Evolutionary conservation across 805 yeast species (phyloP).

Genomic region (Priceomyces medius): DNA sequence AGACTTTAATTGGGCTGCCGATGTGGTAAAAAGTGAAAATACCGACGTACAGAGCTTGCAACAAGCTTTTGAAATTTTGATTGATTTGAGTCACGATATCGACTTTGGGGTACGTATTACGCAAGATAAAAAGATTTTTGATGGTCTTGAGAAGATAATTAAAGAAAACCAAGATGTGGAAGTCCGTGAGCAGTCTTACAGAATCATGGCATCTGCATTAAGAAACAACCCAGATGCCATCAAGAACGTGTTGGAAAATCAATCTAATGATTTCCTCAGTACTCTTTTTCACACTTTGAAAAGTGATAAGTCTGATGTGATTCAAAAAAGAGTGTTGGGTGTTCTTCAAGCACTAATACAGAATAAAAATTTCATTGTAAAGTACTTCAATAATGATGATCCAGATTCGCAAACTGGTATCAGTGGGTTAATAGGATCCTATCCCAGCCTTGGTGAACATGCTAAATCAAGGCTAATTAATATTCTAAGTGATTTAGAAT

Average conservation of each 20-base stretch:
- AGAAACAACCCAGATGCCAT: conserved; percentile 72
- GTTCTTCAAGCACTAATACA: conserved; percentile 48
- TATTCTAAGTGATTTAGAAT: conserved; percentile 46
- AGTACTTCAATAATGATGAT: conserved; percentile 21
- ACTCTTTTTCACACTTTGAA: conserved; percentile 21
- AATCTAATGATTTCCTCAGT: conserved; percentile 17
- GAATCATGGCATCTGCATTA: conserved; percentile 64
- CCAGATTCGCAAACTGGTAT: conserved; percentile 16
- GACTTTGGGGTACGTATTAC: conserved; percentile 57
- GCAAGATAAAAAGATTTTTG: conserved; percentile 29
- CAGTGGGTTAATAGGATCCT: conserved; percentile 22
- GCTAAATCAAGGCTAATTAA: conserved; percentile 42
- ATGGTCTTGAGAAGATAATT: conserved; percentile 25
- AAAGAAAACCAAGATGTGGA: conserved; percentile 8
- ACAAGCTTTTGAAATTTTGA: conserved; percentile 41
- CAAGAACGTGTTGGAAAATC: conserved; percentile 29
- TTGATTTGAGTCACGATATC: conserved; percentile 66
- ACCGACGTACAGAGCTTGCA: conserved; percentile 19
- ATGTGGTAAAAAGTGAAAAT: conserved; percentile 16
- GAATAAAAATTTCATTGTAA: conserved; percentile 29
- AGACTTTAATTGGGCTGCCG: conserved; percentile 17
- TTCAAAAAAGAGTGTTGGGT: conserved; percentile 52
- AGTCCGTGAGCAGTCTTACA: conserved; percentile 53
- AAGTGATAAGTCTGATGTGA: conserved; percentile 21
- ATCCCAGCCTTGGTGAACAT: conserved; percentile 25